Evolutionary conservation across 768 basidiomycete species (phyloP), one percentile per base, ranked within the genome.

Genomic region (Mrakia frigida): DNA sequence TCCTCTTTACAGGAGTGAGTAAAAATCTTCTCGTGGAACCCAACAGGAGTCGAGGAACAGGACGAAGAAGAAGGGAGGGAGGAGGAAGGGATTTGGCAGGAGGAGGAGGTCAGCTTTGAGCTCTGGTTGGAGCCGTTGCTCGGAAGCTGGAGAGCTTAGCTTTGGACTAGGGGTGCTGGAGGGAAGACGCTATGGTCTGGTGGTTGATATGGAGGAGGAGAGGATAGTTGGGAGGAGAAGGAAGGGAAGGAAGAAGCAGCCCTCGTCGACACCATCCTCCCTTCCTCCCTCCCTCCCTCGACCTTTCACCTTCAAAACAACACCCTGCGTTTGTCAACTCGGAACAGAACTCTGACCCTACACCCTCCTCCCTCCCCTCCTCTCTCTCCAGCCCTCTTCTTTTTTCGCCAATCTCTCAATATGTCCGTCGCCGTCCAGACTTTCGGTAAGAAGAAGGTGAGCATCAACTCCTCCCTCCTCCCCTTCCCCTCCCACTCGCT

Each of bases 391-490:
- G 28, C 39, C 3, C 69, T 70, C 69, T 70, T 43, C n/a, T 70
- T 25, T n/a, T 43, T 46, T 53, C 69, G 50, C 43, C 69, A 70
- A 50, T 70, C 46, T 46, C 63, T 73, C 70, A 82, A 79, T 77
- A 84, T 84, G 83, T 83, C 84, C 76, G 93, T 72, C 72, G 77
- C 95, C 87, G 96, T 98, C 81, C 96, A 98, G 85, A 96, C 93
- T 79, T 98, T 98, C 86, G 96, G 96, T 86, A 98, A 98, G 93
- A 98, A 98, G 91, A 98, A 98, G 92, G 93, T 88, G 84, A 79
- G 89, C 43, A 35, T 41, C 41, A 18, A 23, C 35, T 71, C 61
- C 33, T 60, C 23, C 59, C 21, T 50, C 63, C n/a, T 21, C 56
- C 28, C 41, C 39, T 18, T 59, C 31, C 31, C 35, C n/a, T 33